phyloP scores from a whole-genome alignment of 1,284 basidiomycete species.

The Ceratobasidium sp. region DNA sequence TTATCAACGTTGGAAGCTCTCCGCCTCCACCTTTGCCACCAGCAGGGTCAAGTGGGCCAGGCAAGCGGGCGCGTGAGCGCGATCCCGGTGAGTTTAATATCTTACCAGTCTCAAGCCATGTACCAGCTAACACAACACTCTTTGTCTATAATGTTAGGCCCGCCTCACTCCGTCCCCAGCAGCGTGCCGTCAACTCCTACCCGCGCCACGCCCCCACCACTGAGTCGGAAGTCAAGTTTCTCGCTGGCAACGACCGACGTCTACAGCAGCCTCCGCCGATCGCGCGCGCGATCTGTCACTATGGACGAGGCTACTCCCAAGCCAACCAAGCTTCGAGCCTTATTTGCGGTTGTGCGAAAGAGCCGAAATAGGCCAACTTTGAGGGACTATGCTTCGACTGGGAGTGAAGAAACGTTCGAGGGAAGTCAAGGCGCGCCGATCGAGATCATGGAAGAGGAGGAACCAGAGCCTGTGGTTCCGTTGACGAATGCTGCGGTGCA shows the following conservation, averaged over 20 bases:
- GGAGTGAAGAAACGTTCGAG: background rate
- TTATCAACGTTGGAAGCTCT: conserved; percentile 3
- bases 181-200: conserved; percentile 13
- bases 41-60: background rate
- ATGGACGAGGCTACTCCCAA: background rate
- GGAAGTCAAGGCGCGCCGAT: conserved; percentile 38
- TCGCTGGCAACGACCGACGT: background rate
- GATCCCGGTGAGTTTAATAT: background rate
- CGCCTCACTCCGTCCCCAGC: background rate
- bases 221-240: background rate
- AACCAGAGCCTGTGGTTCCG: background rate
- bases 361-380: background rate
- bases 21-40: conserved; percentile 1
- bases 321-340: background rate
- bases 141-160: background rate
- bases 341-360: conserved; percentile 13
- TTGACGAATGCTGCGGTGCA: conserved; percentile 12
- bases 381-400: background rate
- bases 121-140: background rate
- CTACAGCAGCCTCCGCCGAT: background rate
- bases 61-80: background rate
- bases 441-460: conserved; percentile 29
- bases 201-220: conserved; percentile 16
- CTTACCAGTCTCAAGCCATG: background rate
- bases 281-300: conserved; percentile 1